A percentile compares a stretch with the other conserved stretches of the same genome.
Conservation (phyloP, 768 basidiomycete genomes). For the Arthromyces matolae region DNA sequence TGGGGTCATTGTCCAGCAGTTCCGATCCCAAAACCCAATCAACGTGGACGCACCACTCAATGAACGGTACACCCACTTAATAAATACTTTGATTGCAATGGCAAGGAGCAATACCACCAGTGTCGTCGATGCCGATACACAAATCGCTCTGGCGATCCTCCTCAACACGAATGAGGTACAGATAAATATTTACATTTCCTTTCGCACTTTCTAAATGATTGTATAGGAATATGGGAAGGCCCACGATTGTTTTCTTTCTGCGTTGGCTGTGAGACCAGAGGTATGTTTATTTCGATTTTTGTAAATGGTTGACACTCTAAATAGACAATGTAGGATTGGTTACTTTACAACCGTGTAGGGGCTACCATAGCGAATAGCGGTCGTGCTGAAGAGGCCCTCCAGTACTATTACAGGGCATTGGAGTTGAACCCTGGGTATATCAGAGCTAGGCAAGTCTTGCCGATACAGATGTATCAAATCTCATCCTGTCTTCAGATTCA, state of each 20-base stretch:
- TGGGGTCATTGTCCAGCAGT: constrained; percentile 37
- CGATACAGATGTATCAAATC: not conserved
- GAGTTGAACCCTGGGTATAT: constrained; percentile 89
- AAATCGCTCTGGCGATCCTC: constrained; percentile 90
- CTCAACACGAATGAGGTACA: constrained; percentile 87
- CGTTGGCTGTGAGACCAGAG: constrained; percentile 82
- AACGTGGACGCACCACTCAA: constrained; percentile 25
- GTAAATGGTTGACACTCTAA: too few species aligned
- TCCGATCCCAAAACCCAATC: constrained; percentile 31
- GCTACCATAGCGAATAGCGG: constrained; percentile 93
- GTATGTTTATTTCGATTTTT: too few species aligned
- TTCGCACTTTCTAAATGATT: constrained; percentile 1
- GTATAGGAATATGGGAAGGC: constrained; percentile 85
- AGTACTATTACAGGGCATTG: constrained; percentile 83
- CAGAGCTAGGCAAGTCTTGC: constrained; percentile 62
- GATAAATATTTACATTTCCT: not conserved
- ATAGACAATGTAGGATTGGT: constrained; percentile 95
- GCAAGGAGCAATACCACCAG: constrained; percentile 56
- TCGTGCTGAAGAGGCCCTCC: constrained; percentile 71
- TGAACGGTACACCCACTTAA: constrained; percentile 50
- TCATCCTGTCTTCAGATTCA: constrained; percentile 59
- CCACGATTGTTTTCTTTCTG: constrained; percentile 89
- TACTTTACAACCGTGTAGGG: constrained; percentile 89
- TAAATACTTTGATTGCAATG: constrained; percentile 79
- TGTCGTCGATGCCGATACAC: constrained; percentile 87